A percentile compares a stretch with the other conserved stretches of the same genome.
phyloP scores from a whole-genome alignment of 352 stramenopile species.

The Phytophthora palmivora region DNA sequence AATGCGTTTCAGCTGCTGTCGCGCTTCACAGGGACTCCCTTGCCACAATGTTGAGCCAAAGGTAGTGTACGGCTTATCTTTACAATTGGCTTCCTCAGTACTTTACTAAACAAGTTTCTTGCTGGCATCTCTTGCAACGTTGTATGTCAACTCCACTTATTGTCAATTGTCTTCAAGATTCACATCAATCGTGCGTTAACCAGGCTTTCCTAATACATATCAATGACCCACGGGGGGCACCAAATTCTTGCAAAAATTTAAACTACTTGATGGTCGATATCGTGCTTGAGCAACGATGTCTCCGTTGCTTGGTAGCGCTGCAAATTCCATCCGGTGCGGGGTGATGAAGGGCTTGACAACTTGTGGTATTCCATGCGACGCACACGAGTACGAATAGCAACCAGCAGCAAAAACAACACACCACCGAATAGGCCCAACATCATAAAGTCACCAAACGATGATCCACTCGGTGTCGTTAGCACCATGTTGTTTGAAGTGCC shows the following conservation, averaged over 20 bases:
- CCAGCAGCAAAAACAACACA: slow-evolving; percentile 28
- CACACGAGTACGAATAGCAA: slow-evolving; percentile 17
- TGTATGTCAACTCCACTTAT: slow-evolving; percentile 7
- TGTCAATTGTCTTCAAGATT: neutral
- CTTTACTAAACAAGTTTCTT: too few species aligned
- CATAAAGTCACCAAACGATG: slow-evolving; percentile 13
- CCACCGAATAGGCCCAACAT: slow-evolving; percentile 22
- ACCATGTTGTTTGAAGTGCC: slow-evolving; percentile 12
- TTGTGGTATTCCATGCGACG: slow-evolving; percentile 35
- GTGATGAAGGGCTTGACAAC: slow-evolving; percentile 8
- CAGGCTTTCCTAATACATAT: slow-evolving; percentile 17
- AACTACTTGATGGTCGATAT: slow-evolving; percentile 30
- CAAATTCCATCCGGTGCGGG: slow-evolving; percentile 7
- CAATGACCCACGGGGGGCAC: slow-evolving; percentile 7
- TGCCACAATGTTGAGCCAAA: slow-evolving; percentile 21
- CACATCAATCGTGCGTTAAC: neutral
- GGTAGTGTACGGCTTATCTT: neutral
- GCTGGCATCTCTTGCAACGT: too few species aligned
- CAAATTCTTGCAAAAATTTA: slow-evolving; percentile 21
- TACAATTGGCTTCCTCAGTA: neutral
- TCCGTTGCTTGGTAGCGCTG: slow-evolving; percentile 20
- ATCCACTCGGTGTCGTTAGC: neutral
- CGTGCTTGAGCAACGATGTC: slow-evolving; percentile 17
- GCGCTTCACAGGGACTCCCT: slow-evolving; percentile 42
- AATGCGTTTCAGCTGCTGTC: slow-evolving; percentile 60